Evolutionary conservation across 306 rosid genomes (phyloP), one percentile per base, ranked within the genome.

Genomic region (Vigna trinervia): DNA sequence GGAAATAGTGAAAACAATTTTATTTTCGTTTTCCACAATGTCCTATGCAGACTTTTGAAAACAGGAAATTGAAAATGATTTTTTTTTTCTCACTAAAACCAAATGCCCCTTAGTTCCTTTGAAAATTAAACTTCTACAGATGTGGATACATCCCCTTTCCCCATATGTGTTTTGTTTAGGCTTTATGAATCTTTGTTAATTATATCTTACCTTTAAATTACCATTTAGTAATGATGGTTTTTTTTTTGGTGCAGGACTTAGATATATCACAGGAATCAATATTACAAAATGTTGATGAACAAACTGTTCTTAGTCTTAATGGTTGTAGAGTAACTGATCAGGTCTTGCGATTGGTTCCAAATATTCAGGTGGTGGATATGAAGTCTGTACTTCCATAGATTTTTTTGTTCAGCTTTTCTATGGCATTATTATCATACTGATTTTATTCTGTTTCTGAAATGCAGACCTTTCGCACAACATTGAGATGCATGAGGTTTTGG

Each of bases 281-380:
- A 80, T 87, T 95, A 81, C 97, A 92, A 79, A 81, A 91, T 87
- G 90, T 86, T 56, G 99, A 95, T 84, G 99, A 95, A 48, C 97
- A 90, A 85, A 95, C 99, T 57, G 99, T 95, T 84, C 96, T 91
- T 51, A 95, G 99, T 92, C 90, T 95, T 67, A 95, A 95, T 63
- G 99, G 99, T 63, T 90, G 99, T 80, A 84, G 99, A 81, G 99
- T 92, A 41, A 95, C 99, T 74, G 97, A 95, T 84, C 96, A 87
- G 86, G 86, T 95, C 83, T 74, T 95, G 84, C 96, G 94, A 46
- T 80, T 95, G 84, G 99, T 95, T 84, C 99, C 99, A 60, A 92
- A 86, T 84, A 92, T 92, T 89, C 99, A 95, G 97, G 99, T 95
- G 77, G 54, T 50, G 46, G 50, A 17, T 60, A 15, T 77, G 43